Evolutionary conservation across 805 yeast species (phyloP), one percentile per base, ranked within the genome.

Genomic region (Cyberlindnera mrakii): DNA sequence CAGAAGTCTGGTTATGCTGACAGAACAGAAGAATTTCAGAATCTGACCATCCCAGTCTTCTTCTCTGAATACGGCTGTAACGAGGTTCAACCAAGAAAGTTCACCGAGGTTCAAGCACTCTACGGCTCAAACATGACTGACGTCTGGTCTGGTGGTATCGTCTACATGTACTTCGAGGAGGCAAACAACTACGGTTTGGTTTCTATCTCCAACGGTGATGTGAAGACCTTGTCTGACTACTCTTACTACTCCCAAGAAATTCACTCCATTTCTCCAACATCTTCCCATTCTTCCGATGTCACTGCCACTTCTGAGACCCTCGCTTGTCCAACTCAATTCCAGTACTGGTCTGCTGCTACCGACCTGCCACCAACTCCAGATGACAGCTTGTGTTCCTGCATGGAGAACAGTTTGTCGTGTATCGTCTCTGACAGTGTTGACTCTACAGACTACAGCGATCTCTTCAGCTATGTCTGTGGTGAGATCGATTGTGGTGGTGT

Each of bases 101-200:
- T 85, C 75, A 70, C 78, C 45, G 91, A 84, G 66, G 85, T 85
- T 51, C 76, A 67, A 35, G 72, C 88, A 46, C 58, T 85, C 33
- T 85, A 74, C 67, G 69, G 81, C 50, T 60, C 62, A 40, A 70
- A 83, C 33, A 85, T 85, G 95, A 83, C 89, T 50, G 83, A 74
- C 62, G 82, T 82, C 47, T 85, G 91, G 93, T 84, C 91, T 40
- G 91, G 95, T 68, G 95, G 91, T 76, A 84, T 85, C 59, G 91
- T 84, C 43, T 85, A 83, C 71, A 79, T 84, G 90, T 85, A 84
- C 69, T 85, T 78, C 67, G 74, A 85, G 69, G 91, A 85, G 70
- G 68, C 67, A 43, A 84, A 84, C 68, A 64, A 83, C 55, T 84
- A 82, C 59, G 91, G 95, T 69, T 73, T 84, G 59, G 90, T 84